These are phyloP conservation scores for Amborella trichopoda DNA, from an alignment of 164 flowering plant genomes.

Conservation along the genomic window DNA sequence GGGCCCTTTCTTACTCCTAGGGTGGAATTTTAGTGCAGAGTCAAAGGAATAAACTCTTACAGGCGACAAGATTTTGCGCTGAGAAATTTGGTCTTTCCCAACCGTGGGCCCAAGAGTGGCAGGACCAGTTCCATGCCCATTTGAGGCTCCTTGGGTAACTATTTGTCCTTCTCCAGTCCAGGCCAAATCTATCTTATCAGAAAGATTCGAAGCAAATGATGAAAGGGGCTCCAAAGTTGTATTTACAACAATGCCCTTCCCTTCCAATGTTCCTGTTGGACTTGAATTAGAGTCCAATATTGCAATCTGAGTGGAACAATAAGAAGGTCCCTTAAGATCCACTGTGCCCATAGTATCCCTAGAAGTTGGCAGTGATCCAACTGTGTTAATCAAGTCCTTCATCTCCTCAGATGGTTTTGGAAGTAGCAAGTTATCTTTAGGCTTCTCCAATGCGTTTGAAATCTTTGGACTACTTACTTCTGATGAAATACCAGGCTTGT, in stretches of 20 bases:
- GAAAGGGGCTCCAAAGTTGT: conserved; percentile 19
- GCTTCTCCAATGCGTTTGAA: conserved; percentile 12
- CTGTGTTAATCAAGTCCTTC: conserved; percentile 14
- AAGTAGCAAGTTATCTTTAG: no score
- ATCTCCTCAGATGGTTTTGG: conserved; percentile 8
- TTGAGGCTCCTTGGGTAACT: no score
- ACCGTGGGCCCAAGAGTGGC: no score
- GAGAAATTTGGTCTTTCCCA: no score
- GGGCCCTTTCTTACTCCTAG: conserved; percentile 35
- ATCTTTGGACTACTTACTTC: conserved; percentile 22
- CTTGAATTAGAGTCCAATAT: no score
- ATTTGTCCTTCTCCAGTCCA: conserved; percentile 68
- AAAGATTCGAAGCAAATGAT: conserved; percentile 44
- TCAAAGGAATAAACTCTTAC: conserved; percentile 84
- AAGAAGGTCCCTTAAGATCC: no score
- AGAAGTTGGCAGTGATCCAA: no score
- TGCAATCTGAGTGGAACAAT: no score
- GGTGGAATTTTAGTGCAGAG: conserved; percentile 67
- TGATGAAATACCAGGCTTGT: conserved; percentile 11
- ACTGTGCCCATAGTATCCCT: no score
- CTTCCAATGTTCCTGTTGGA: no score
- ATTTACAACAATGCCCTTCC: no score
- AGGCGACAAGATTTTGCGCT: conserved; percentile 39
- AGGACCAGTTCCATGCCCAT: no score
- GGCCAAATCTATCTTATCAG: conserved; percentile 85